Base-by-base conservation (phyloP, 2,329 filamentous ascomycete species). In the Penicillium sp. region DNA sequence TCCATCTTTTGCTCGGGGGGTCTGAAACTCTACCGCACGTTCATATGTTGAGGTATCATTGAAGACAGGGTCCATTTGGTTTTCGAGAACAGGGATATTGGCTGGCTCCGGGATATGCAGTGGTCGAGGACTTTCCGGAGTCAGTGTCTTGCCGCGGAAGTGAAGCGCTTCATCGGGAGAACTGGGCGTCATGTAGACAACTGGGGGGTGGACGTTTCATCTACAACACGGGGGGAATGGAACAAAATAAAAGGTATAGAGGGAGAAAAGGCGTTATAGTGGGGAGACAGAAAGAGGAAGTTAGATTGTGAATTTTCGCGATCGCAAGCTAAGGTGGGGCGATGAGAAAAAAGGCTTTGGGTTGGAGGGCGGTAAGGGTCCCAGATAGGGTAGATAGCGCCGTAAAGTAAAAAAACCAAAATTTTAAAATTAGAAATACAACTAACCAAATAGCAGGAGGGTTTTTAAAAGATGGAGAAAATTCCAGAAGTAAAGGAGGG, bases 11-110 rank as follows among this genome's bases (percentile, higher is more conserved):
- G 37, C 48, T 24, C 56, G 52, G 22, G 22, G 37, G 21, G 21
- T 37, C 22, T 65, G 55, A 48, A 67, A 57, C 50, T 60, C 56
- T 39, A 68, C 67, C 37, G 72, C 72, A 68, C 79, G 83, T 58
- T 78, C 78, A 71, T 85, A 84, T 60, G 81, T 82, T 53, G 85
- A 80, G 55, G 85, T 85, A 72, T 88, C 86, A 76, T 88, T 87
- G 79, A 89, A 88, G 65, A 83, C 78, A 54, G 86, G 85, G 75
- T 90, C 87, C 83, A 86, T 90, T 76, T 89, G 87, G 71, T 87
- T 86, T 70, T 87, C 82, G 68, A 90, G 79, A 54, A 90, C 83
- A 56, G 87, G 86, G 58, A 90, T 89, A 65, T 85, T 88, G 65
- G 85, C 82, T 52, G 87, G 86, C 73, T 87, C 84, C 64, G 87